Conservation (phyloP, 352 stramenopile species). For the Thalassiosira mediterranea region DNA sequence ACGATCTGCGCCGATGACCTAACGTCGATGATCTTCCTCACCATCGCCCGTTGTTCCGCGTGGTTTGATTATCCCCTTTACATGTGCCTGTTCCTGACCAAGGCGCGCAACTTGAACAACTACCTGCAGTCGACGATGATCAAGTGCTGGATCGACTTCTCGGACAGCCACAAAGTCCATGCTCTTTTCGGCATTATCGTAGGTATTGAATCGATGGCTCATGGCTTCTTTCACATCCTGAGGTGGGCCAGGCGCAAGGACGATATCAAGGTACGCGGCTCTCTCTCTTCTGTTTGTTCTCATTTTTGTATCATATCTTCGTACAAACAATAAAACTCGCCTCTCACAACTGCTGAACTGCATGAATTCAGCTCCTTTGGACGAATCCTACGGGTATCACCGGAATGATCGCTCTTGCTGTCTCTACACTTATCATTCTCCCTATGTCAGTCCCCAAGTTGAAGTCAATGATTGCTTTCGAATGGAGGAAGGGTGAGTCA, state of each 20-base stretch:
- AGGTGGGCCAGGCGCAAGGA: conserved; percentile 35
- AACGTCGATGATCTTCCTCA: conserved; percentile 48
- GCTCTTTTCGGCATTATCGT: conserved; percentile 51
- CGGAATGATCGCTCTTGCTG: conserved; percentile 34
- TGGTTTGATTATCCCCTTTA: conserved; percentile 59
- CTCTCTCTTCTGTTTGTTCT: background rate
- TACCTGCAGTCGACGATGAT: conserved; percentile 42
- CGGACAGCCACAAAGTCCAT: conserved; percentile 49
- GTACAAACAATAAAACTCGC: background rate
- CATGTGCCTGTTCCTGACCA: conserved; percentile 55
- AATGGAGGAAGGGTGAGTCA: conserved; percentile 41
- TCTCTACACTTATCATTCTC: conserved; percentile 36
- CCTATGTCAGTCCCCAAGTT: conserved; percentile 47
- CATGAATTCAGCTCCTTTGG: conserved; percentile 27
- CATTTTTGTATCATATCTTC: background rate
- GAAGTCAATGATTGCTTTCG: conserved; percentile 45
- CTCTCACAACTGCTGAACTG: background rate
- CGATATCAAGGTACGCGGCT: conserved; percentile 35
- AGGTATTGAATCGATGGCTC: conserved; percentile 44
- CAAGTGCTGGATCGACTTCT: conserved; percentile 46
- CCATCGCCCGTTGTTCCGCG: conserved; percentile 36
- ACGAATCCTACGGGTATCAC: conserved; percentile 46
- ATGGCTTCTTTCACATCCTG: conserved; percentile 56
- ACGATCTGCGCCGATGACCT: conserved; percentile 48
- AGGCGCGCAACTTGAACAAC: conserved; percentile 59